Base-by-base conservation (phyloP, 805 yeast genomes). In the Scheffersomyces amazonensis region DNA sequence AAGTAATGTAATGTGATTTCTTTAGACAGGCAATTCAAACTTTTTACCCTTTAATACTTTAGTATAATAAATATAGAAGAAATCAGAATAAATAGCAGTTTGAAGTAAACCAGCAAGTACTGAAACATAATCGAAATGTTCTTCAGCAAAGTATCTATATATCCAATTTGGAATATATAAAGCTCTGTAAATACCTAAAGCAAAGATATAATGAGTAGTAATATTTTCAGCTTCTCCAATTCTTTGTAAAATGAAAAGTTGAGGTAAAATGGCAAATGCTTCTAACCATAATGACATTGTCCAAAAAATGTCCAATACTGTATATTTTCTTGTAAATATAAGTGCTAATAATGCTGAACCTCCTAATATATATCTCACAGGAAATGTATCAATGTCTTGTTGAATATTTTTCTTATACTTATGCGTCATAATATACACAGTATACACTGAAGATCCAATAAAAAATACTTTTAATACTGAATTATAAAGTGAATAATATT, bases 81-180 rank as follows among this genome's bases (percentile, higher is more conserved):
- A 93, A 66, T 93, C 99, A 2, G 97, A 88, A 66, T 93, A 93
- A 23, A 93, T 65, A 40, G 80, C 67, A 0, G 97, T 88, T 68
- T 93, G 99, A 29, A 88, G 60, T 23, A 93, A 44, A 17, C 98
- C 98, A 0, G 97, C 83, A 16, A 76, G 53, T 8, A 91, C 69
- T 2, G 95, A 75, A 39, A 90, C 70, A 46, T 73, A 74, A 54
- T 89, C 96, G 40, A 83, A 68, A 46, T 73, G 69, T 17, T 70
- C 75, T 47, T 85, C 91, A 10, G 73, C 62, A 43, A 66, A 66
- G 66, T 82, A 87, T 60, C 97, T 79, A 75, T 89, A 93, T 48
- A 89, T 59, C 99, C 99, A 93, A 64, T 91, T 93, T 47, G 96
- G 95, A 49, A 93, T 79, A 60, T 93, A 93, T 36, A 93, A 70